phyloP scores from a whole-genome alignment of 805 yeast species.

The Kazachstania africana region DNA sequence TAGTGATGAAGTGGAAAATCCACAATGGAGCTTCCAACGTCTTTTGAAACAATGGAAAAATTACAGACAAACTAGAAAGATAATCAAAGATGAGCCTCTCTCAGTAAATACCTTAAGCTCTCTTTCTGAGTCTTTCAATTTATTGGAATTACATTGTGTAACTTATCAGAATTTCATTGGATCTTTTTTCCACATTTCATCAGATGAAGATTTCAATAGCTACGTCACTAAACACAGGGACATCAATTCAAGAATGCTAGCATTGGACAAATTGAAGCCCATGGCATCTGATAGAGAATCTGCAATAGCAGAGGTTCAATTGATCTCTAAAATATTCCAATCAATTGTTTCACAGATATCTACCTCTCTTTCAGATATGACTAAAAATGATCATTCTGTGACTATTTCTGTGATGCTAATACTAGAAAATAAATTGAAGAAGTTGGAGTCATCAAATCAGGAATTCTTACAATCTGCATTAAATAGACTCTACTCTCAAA shows the following conservation, averaged over 20 bases:
- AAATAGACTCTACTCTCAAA: slow-evolving; percentile 39
- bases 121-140: slow-evolving; percentile 8
- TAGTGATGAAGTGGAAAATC: slow-evolving; percentile 3
- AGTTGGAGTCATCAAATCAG: slow-evolving; percentile 41
- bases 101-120: slow-evolving; percentile 3
- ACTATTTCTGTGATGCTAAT: slow-evolving; percentile 33
- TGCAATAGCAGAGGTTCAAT: slow-evolving; percentile 35
- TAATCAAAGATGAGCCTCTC: slow-evolving; percentile 4
- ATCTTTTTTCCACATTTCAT: slow-evolving; percentile 35
- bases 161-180: slow-evolving; percentile 40
- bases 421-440: slow-evolving; percentile 29
- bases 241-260: slow-evolving; percentile 12
- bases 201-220: slow-evolving; percentile 31
- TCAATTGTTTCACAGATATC: slow-evolving; percentile 18
- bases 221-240: slow-evolving; percentile 27
- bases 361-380: slow-evolving; percentile 24
- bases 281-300: slow-evolving; percentile 36
- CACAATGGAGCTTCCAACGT: slow-evolving; percentile 5
- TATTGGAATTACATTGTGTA: slow-evolving; percentile 20
- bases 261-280: slow-evolving; percentile 26
- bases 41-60: slow-evolving; percentile 12
- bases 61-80: slow-evolving; percentile 6
- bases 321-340: slow-evolving; percentile 37
- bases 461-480: slow-evolving; percentile 48
- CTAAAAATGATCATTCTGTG: slow-evolving; percentile 29